These are phyloP conservation scores for Emergomyces pasteurianus DNA, from an alignment of 2,329 filamentous ascomycete genomes.

Conservation along the genomic window DNA sequence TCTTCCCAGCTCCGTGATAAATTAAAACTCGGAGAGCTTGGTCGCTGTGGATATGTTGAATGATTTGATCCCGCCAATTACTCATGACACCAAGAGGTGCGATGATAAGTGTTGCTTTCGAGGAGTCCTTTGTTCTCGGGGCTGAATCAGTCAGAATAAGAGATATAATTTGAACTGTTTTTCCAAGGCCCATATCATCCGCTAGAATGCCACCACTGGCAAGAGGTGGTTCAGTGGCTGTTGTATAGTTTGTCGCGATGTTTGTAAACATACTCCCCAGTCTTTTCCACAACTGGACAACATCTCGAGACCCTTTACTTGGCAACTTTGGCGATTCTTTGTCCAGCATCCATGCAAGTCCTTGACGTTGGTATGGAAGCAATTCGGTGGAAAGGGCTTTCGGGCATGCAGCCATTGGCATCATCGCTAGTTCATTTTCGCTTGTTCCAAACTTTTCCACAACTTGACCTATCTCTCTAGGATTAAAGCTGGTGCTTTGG, in stretches of 20 bases:
- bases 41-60: constrained; percentile 56
- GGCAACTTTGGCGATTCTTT: constrained; percentile 63
- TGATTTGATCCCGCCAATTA: constrained; percentile 76
- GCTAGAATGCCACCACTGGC: constrained; percentile 75
- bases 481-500: constrained; percentile 55
- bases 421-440: constrained; percentile 55
- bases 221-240: constrained; percentile 45
- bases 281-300: constrained; percentile 68
- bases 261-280: constrained; percentile 45
- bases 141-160: constrained; percentile 51
- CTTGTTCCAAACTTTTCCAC: constrained; percentile 59
- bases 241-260: constrained; percentile 59
- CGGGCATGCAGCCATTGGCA: constrained; percentile 64
- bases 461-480: constrained; percentile 51
- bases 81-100: constrained; percentile 79
- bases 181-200: constrained; percentile 87
- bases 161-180: constrained; percentile 77
- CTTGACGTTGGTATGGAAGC: constrained; percentile 68
- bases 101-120: constrained; percentile 62
- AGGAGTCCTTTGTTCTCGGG: constrained; percentile 32
- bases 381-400: constrained; percentile 51
- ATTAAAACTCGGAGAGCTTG: constrained; percentile 54
- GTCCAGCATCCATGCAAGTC: constrained; percentile 66
- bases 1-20: constrained; percentile 57
- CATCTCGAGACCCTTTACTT: constrained; percentile 42